Evolutionary conservation across 2,329 filamentous ascomycete species (phyloP).

Genomic region (Pseudopyricularia javanii): DNA sequence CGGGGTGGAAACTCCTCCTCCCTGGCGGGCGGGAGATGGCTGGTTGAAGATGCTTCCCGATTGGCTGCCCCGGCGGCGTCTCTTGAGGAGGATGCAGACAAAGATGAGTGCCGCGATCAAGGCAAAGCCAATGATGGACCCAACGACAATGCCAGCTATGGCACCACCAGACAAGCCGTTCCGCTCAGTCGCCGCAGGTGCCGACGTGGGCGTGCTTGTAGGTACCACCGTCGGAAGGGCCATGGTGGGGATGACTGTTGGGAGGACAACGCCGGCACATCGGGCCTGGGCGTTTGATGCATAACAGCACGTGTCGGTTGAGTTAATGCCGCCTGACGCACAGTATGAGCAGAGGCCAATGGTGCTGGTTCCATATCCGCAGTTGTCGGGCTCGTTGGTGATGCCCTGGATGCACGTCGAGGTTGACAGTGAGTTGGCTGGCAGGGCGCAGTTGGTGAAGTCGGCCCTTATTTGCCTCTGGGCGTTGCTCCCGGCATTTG

Average conservation of each 20-base stretch:
- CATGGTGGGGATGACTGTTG: conserved; percentile 60
- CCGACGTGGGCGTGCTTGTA: conserved; percentile 17
- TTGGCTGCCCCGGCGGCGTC: conserved; percentile 46
- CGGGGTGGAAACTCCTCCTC: conserved; percentile 25
- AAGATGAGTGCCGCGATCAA: conserved; percentile 60
- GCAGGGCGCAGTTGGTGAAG: conserved; percentile 79
- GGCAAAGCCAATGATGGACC: conserved; percentile 58
- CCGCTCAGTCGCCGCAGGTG: conserved; percentile 12
- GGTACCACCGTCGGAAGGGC: conserved; percentile 38
- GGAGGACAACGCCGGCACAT: conserved; percentile 68
- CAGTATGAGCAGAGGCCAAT: conserved; percentile 82
- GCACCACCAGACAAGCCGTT: conserved; percentile 61
- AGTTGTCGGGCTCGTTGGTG: conserved; percentile 74
- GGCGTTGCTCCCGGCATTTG: conserved; percentile 50
- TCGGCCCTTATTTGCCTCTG: conserved; percentile 76
- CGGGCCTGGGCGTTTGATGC: conserved; percentile 61
- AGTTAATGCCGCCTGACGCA: conserved; percentile 68
- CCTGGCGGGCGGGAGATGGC: conserved; percentile 57
- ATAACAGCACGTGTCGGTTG: conserved; percentile 91
- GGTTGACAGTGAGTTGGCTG: conserved; percentile 64
- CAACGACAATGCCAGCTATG: conserved; percentile 84
- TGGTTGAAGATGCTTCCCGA: conserved; percentile 77
- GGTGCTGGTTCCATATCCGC: conserved; percentile 64
- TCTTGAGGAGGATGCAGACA: conserved; percentile 45
- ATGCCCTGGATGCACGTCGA: conserved; percentile 63